Evolutionary conservation across 2,329 filamentous ascomycete genomes (phyloP).

Genomic region (Penicillium sp.): DNA sequence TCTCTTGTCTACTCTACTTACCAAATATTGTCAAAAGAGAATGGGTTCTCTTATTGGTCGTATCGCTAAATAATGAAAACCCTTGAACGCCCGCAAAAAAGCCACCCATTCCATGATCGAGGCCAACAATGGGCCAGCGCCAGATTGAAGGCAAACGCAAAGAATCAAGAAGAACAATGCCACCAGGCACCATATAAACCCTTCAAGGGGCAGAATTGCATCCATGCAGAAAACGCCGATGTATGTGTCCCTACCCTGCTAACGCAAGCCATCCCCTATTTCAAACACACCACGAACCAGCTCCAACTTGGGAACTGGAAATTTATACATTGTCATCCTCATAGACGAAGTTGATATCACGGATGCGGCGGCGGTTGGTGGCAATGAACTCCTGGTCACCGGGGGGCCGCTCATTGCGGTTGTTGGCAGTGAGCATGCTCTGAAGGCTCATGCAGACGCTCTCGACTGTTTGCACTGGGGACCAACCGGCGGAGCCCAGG

Average conservation of each 20-base stretch:
- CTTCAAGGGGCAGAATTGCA: background rate
- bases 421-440: slow-evolving; percentile 96
- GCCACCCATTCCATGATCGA: background rate
- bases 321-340: slow-evolving; percentile 75
- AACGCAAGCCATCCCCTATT: background rate
- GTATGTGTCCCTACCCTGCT: background rate
- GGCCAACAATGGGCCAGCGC: slow-evolving; percentile 4
- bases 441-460: slow-evolving; percentile 96
- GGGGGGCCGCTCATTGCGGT: slow-evolving; percentile 81
- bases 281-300: background rate
- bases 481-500: slow-evolving; percentile 85
- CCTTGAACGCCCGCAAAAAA: slow-evolving; percentile 4
- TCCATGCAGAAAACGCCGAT: slow-evolving; percentile 2
- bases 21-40: background rate
- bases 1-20: background rate
- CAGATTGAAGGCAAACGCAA: slow-evolving; percentile 8
- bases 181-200: background rate
- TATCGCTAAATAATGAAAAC: background rate
- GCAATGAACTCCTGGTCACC: slow-evolving; percentile 88
- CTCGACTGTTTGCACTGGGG: slow-evolving; percentile 93
- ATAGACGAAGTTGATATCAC: slow-evolving; percentile 90
- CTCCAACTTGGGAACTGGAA: no score
- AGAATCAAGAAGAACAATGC: background rate
- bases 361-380: slow-evolving; percentile 72
- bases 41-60: background rate